Evolutionary conservation across 805 yeast species (phyloP), one percentile per base, ranked within the genome.

Genomic region (Teunomyces atbi): DNA sequence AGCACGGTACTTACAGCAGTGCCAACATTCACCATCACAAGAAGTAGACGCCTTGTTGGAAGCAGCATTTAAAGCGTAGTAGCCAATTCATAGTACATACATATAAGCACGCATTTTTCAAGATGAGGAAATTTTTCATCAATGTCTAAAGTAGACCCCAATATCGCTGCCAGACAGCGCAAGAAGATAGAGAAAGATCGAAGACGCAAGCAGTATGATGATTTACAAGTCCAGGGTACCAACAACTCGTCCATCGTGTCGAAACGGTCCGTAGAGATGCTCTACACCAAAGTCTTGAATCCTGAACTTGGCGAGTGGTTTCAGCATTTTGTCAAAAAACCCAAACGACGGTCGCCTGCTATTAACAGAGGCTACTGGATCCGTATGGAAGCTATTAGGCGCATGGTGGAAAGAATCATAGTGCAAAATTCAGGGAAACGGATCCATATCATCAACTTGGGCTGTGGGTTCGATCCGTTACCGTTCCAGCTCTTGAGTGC

Each of bases 311-410:
- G 62, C 11, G 69, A 69, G 45, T 86, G 84, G 70, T 86, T 88
- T 58, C 74, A 80, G 46, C 71, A 74, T 52, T 87, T 87, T 65
- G 95, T 88, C 2, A 74, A 76, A 27, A 82, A 80, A 49, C 74
- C 80, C 1, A 81, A 80, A 42, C 70, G 91, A 60, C 67, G 96
- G 39, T 82, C 92, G 0, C 95, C 96, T 0, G 83, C 86, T 3
- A 86, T 87, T 32, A 88, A 88, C 57, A 67, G 95, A 53, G 95
- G 95, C 0, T 87, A 87, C 62, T 87, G 94, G 91, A 69, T 85
- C 8, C 70, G 96, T 47, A 82, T 87, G 81, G 82, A 83, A 54
- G 80, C 88, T 2, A 82, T 88, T 42, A 74, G 79, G 49, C 70
- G 71, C 35, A 64, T 79, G 33, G 68, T 86, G 11, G 64, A 70